Evolutionary conservation across 805 yeast species (phyloP).

Genomic region (Candida arabinofermentans): DNA sequence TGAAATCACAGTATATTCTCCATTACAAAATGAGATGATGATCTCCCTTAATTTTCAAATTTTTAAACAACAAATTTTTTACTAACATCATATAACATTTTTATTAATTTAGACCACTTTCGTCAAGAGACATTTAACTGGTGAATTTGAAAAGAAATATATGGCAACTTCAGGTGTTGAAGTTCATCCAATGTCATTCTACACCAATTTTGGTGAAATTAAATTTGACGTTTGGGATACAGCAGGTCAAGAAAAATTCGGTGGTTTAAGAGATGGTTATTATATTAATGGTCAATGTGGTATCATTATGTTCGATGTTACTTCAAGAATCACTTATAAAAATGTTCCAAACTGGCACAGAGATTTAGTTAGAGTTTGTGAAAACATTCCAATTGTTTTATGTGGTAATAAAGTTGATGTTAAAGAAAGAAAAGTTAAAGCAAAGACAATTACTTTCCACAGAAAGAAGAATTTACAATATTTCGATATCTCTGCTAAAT

Average conservation of each 20-base stretch:
- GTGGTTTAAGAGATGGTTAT: constrained; percentile 99
- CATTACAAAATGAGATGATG: too few relatives aligned
- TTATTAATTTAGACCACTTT: constrained; percentile 72
- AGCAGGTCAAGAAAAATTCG: constrained; percentile 99
- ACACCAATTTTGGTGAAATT: constrained; percentile 98
- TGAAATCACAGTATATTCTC: too few relatives aligned
- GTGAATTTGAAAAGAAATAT: constrained; percentile 98
- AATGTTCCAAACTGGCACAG: constrained; percentile 99
- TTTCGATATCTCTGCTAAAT: constrained; percentile 99
- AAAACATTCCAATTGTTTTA: constrained; percentile 97
- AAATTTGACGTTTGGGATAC: constrained; percentile 99
- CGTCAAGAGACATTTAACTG: constrained; percentile 98
- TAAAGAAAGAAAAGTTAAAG: constrained; percentile 99
- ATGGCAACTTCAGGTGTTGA: constrained; percentile 99
- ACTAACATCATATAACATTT: background rate
- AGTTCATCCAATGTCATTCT: constrained; percentile 97
- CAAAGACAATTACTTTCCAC: constrained; percentile 99
- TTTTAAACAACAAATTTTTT: background rate
- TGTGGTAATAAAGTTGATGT: constrained; percentile 99
- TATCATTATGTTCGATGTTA: constrained; percentile 99
- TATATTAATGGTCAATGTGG: constrained; percentile 99
- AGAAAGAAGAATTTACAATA: constrained; percentile 99
- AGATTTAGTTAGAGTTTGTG: constrained; percentile 99
- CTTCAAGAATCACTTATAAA: constrained; percentile 98
- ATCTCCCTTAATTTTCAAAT: background rate